These are phyloP conservation scores for Malassezia cuniculi DNA, from an alignment of 1,284 basidiomycete species.

Conservation along the genomic window DNA sequence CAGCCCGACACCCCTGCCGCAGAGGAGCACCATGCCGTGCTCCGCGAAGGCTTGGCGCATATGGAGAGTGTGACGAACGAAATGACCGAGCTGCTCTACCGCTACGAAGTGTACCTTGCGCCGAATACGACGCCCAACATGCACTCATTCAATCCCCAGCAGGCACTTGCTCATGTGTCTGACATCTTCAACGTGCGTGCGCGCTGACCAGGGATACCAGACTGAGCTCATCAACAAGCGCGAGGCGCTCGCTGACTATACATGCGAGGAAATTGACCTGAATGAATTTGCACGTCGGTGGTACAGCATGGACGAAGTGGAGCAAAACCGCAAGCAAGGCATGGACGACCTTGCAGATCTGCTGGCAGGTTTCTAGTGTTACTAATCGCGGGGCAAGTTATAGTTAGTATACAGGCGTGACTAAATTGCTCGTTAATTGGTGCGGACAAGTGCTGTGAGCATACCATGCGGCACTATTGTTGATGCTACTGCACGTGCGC, in stretches of 20 bases:
- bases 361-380: constrained; percentile 23
- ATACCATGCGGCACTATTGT: too few species aligned
- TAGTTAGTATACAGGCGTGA: too few species aligned
- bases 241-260: constrained; percentile 33
- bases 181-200: constrained; percentile 34
- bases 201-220: constrained; percentile 28
- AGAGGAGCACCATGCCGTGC: constrained; percentile 5
- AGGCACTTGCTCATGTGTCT: constrained; percentile 25
- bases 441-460: too few species aligned
- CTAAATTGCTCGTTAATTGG: too few species aligned
- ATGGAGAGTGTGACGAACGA: constrained; percentile 14
- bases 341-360: constrained; percentile 39
- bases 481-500: too few species aligned
- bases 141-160: constrained; percentile 23
- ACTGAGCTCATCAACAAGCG: constrained; percentile 29
- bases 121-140: constrained; percentile 5
- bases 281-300: constrained; percentile 20
- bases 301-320: constrained; percentile 23
- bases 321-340: constrained; percentile 28
- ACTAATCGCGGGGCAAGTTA: too few species aligned
- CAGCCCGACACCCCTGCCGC: constrained; percentile 1
- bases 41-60: constrained; percentile 10
- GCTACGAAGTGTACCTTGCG: constrained; percentile 21
- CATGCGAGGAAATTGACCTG: constrained; percentile 31
- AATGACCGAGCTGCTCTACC: constrained; percentile 23